phyloP scores from a whole-genome alignment of 176 grass and related monocot species.

The Poa pratensis region DNA sequence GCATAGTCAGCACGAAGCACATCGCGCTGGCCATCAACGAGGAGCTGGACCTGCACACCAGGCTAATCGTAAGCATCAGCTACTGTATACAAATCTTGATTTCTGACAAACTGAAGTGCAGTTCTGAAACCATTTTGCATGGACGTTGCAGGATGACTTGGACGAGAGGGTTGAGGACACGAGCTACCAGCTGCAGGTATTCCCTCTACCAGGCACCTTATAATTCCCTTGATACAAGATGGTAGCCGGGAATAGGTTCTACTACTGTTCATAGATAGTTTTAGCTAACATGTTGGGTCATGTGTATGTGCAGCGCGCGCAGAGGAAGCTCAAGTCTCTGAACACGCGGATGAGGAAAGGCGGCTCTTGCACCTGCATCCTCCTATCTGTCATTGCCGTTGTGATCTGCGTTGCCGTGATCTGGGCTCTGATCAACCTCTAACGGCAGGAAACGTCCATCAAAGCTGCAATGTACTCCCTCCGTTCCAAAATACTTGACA shows the following conservation, averaged over 20 bases:
- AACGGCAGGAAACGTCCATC: background rate
- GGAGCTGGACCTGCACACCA: slow-evolving; percentile 73
- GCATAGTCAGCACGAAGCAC: slow-evolving; percentile 69
- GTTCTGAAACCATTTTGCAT: background rate
- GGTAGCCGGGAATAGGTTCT: too few relatives aligned
- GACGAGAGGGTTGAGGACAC: slow-evolving; percentile 59
- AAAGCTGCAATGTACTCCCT: background rate
- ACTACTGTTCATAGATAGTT: too few relatives aligned
- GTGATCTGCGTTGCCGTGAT: slow-evolving; percentile 45
- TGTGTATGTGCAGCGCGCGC: slow-evolving; percentile 48
- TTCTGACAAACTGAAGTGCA: background rate
- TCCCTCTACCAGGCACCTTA: background rate
- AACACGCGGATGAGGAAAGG: slow-evolving; percentile 52
- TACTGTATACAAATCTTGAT: background rate
- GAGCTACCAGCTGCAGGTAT: slow-evolving; percentile 60
- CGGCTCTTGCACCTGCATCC: slow-evolving; percentile 52
- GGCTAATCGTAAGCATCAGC: slow-evolving; percentile 63
- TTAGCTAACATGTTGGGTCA: background rate
- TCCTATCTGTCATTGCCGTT: slow-evolving; percentile 46
- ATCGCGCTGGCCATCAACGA: slow-evolving; percentile 77
- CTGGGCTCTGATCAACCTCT: slow-evolving; percentile 57
- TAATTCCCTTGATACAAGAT: too few relatives aligned
- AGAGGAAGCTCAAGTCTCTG: slow-evolving; percentile 57
- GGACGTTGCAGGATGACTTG: slow-evolving; percentile 63
- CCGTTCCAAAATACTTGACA: too few relatives aligned